Evolutionary conservation across 345 rosid species (phyloP).

Genomic region (Hibiscus tridactylites): DNA sequence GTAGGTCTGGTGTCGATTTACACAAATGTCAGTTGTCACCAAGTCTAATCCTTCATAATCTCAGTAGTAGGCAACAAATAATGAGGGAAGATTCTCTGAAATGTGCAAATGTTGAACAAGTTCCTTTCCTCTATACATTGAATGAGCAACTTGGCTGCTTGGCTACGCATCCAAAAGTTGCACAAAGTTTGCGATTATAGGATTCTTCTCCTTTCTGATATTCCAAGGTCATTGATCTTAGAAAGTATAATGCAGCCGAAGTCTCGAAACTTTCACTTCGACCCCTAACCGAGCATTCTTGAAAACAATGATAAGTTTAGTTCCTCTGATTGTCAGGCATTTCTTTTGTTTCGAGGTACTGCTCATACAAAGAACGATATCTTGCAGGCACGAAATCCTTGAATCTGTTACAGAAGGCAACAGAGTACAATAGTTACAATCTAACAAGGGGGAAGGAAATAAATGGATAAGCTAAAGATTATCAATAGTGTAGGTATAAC

Average conservation of each 20-base stretch:
- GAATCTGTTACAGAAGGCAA: conserved; percentile 40
- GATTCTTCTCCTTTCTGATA: neutral
- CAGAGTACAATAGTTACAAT: neutral
- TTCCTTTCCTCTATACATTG: neutral
- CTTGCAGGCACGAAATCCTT: conserved; percentile 73
- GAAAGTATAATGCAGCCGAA: neutral
- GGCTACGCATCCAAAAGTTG: neutral
- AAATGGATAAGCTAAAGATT: neutral
- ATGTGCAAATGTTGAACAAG: neutral
- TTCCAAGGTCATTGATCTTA: neutral
- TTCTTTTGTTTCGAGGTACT: conserved; percentile 40
- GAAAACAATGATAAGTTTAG: conserved; percentile 1
- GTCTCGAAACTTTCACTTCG: neutral
- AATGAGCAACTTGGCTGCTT: neutral
- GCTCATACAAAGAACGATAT: conserved; percentile 57
- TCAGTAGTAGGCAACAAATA: neutral
- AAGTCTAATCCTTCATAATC: neutral
- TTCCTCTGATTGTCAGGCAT: conserved; percentile 18
- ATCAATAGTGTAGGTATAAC: no score
- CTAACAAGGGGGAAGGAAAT: neutral
- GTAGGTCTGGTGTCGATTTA: neutral
- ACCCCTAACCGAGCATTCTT: neutral
- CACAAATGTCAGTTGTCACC: neutral
- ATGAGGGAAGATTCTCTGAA: neutral
- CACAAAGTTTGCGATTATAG: neutral